Percentiles rank a stretch among this genome's conserved stretches.
Conservation (phyloP, 2,329 filamentous ascomycete genomes). For the Fusarium sp. region DNA sequence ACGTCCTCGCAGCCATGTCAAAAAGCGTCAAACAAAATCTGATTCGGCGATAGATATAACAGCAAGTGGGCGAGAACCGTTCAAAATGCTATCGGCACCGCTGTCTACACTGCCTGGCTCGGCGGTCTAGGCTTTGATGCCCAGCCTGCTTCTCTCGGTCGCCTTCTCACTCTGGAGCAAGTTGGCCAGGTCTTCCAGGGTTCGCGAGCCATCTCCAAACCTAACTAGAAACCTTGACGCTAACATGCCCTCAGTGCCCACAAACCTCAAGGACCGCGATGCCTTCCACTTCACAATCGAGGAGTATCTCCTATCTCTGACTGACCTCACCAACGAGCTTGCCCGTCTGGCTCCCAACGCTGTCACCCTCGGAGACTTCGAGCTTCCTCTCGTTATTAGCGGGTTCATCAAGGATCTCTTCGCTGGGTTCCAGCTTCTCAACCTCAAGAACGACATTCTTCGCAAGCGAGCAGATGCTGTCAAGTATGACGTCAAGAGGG, state of each 20-base stretch:
- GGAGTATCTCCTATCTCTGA: slow-evolving; percentile 91
- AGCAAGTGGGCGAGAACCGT: slow-evolving; percentile 83
- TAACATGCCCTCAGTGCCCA: slow-evolving; percentile 70
- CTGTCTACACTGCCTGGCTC: slow-evolving; percentile 75
- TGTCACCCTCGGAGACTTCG: slow-evolving; percentile 86
- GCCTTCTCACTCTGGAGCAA: slow-evolving; percentile 87
- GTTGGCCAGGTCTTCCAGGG: slow-evolving; percentile 80
- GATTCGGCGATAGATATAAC: slow-evolving; percentile 69
- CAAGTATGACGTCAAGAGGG: slow-evolving; percentile 98
- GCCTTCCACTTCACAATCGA: slow-evolving; percentile 96
- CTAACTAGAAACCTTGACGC: not conserved
- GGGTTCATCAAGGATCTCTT: slow-evolving; percentile 95
- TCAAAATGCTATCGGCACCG: slow-evolving; percentile 76
- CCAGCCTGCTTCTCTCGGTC: slow-evolving; percentile 64
- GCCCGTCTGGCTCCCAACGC: slow-evolving; percentile 91
- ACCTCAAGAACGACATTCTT: slow-evolving; percentile 94
- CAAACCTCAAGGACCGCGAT: slow-evolving; percentile 89
- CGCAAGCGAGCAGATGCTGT: slow-evolving; percentile 89
- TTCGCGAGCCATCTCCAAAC: slow-evolving; percentile 49
- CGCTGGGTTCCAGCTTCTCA: slow-evolving; percentile 95
- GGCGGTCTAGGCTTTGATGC: slow-evolving; percentile 71
- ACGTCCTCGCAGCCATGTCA: slow-evolving; percentile 22
- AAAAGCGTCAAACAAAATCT: slow-evolving; percentile 8
- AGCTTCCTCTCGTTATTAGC: slow-evolving; percentile 85
- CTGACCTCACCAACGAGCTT: slow-evolving; percentile 89